Conservation (phyloP, 192 early-diverging fungal genomes). For the Gigaspora rosea region DNA sequence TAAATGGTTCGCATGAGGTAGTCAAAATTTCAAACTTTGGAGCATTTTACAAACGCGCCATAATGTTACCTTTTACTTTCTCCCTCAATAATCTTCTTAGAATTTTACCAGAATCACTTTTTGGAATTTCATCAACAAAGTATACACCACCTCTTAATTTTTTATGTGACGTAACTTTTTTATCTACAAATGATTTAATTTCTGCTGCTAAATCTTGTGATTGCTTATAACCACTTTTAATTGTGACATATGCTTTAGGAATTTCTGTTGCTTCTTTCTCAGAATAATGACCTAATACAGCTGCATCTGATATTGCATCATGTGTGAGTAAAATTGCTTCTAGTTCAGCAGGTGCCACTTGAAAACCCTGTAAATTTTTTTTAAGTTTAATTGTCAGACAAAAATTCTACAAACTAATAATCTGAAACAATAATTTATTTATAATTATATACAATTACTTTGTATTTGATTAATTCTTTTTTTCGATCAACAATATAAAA, state of each 20-base stretch:
- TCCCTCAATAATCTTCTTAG: constrained; percentile 69
- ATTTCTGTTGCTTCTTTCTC: constrained; percentile 71
- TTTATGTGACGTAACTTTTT: constrained; percentile 73
- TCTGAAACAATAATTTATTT: too few relatives aligned
- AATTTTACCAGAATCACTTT: constrained; percentile 83
- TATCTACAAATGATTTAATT: constrained; percentile 57
- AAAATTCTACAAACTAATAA: too few relatives aligned
- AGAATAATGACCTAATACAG: constrained; percentile 69
- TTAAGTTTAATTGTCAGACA: too few relatives aligned
- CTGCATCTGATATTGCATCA: constrained; percentile 66
- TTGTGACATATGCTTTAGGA: constrained; percentile 77
- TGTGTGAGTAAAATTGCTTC: constrained; percentile 75
- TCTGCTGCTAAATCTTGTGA: constrained; percentile 45
- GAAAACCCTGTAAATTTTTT: constrained; percentile 41
- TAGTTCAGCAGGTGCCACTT: constrained; percentile 87
- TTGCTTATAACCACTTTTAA: constrained; percentile 42
- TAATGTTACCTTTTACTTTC: constrained; percentile 32
- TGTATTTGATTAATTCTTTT: constrained; percentile 96
- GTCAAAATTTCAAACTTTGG: too few relatives aligned
- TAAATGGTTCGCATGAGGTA: too few relatives aligned
- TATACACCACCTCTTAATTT: constrained; percentile 75
- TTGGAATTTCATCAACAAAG: constrained; percentile 73
- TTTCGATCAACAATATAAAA: constrained; percentile 75
- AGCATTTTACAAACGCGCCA: too few relatives aligned
- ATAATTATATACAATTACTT: constrained; percentile 24